Conservation (phyloP, 148 eudicot genomes). For the Chenopodium quinoa region DNA sequence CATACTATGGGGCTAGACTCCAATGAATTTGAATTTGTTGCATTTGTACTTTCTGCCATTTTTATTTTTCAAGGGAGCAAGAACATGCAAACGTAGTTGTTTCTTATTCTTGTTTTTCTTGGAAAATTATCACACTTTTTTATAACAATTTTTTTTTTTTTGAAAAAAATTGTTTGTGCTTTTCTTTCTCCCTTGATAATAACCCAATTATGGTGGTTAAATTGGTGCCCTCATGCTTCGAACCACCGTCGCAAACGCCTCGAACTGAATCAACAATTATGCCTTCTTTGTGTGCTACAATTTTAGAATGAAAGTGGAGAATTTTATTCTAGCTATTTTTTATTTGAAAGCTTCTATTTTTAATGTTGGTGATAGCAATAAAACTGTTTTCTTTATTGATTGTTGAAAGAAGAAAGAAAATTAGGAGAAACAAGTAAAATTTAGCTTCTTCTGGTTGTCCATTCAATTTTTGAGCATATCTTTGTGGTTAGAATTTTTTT, state of each 20-base stretch:
- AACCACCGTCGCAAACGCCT: not conserved
- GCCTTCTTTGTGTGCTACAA: not conserved
- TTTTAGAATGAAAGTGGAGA: not conserved
- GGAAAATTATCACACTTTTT: too few relatives aligned
- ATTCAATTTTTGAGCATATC: conserved; percentile 7
- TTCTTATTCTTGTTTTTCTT: not conserved
- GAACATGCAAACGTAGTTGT: not conserved
- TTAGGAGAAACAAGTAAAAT: conserved; percentile 9
- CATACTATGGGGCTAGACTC: conserved; percentile 37
- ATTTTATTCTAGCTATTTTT: not conserved
- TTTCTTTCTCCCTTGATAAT: not conserved
- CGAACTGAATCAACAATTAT: not conserved
- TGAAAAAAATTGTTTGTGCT: not conserved
- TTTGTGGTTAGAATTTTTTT: conserved; percentile 17
- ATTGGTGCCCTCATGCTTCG: not conserved
- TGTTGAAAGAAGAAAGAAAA: conserved; percentile 15
- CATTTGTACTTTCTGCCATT: conserved; percentile 23
- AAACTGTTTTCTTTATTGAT: conserved; percentile 1
- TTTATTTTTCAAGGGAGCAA: not conserved
- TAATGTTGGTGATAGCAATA: conserved; percentile 7
- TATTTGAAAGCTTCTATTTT: not conserved
- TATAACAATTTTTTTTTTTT: not conserved
- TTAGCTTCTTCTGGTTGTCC: conserved; percentile 26
- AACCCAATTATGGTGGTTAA: not conserved
- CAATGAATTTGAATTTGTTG: not conserved